Conservation (phyloP, 345 rosid genomes). For the Carallia brachiata region DNA sequence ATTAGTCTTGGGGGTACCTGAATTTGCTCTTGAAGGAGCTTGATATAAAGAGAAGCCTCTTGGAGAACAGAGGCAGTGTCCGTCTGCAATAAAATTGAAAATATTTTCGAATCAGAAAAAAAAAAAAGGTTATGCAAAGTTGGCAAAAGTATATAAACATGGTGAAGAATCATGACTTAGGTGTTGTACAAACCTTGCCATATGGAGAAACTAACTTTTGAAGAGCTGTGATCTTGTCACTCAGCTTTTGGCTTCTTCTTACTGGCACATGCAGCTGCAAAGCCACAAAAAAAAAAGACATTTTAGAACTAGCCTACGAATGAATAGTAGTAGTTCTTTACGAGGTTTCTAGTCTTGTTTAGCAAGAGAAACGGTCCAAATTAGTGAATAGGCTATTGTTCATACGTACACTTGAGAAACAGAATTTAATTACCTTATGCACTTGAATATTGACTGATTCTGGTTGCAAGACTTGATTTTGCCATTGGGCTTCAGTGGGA, state of each 20-base stretch:
- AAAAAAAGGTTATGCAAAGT: neutral
- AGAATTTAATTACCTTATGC: slow-evolving; percentile 19
- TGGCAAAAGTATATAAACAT: too few relatives aligned
- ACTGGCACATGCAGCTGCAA: slow-evolving; percentile 35
- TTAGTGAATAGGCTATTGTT: too few relatives aligned
- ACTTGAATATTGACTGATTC: slow-evolving; percentile 6
- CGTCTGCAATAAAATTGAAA: slow-evolving; percentile 38
- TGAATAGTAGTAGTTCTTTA: too few relatives aligned
- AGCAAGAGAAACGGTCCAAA: neutral
- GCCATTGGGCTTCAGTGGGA: slow-evolving; percentile 17
- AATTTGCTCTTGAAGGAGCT: slow-evolving; percentile 59
- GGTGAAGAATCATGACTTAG: neutral
- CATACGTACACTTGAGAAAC: too few relatives aligned
- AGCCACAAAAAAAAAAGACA: too few relatives aligned
- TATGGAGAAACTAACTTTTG: slow-evolving; percentile 74
- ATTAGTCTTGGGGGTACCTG: slow-evolving; percentile 29
- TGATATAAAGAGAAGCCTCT: slow-evolving; percentile 60
- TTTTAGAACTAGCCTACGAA: too few relatives aligned
- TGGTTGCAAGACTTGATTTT: slow-evolving; percentile 9
- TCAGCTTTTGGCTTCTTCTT: slow-evolving; percentile 60
- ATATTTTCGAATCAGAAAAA: neutral
- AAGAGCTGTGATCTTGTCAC: slow-evolving; percentile 60
- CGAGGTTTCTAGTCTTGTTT: neutral
- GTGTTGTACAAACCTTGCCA: slow-evolving; percentile 50
- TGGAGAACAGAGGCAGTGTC: slow-evolving; percentile 75